Conservation (phyloP, 768 basidiomycete genomes). For the Thelephora aurantiotincta region DNA sequence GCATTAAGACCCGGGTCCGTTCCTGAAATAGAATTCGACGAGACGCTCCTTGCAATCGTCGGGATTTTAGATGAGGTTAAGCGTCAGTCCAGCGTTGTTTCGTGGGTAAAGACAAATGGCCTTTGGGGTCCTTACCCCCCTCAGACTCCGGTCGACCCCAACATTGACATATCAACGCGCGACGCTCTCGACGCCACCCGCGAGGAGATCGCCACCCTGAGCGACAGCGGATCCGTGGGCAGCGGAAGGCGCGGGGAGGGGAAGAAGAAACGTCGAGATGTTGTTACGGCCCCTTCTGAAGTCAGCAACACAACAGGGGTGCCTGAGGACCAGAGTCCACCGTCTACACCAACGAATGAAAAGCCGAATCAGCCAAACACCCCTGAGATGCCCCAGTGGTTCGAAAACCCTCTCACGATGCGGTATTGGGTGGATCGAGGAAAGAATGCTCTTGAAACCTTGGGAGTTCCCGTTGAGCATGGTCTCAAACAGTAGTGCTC, state of each 20-base stretch:
- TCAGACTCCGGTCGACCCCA: background rate
- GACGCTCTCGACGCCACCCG: background rate
- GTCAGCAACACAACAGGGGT: constrained; percentile 1
- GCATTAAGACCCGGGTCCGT: background rate
- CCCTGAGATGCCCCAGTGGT: constrained; percentile 30
- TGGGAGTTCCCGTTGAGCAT: constrained; percentile 32
- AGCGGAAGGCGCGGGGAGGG: background rate
- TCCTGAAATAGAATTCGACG: constrained; percentile 23
- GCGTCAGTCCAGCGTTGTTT: constrained; percentile 46
- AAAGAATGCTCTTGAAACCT: constrained; percentile 27
- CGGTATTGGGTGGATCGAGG: constrained; percentile 40
- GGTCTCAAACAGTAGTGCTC: constrained; percentile 21
- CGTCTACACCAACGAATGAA: constrained; percentile 1
- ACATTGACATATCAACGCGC: background rate
- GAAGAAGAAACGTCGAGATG: background rate
- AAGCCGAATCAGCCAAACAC: background rate
- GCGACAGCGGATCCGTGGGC: background rate
- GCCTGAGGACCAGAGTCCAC: constrained; percentile 3
- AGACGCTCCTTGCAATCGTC: constrained; percentile 47
- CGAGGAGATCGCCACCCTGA: background rate
- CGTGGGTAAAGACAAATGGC: constrained; percentile 50
- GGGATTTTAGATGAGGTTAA: constrained; percentile 51
- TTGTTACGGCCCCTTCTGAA: background rate
- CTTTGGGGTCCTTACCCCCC: constrained; percentile 18
- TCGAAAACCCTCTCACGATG: constrained; percentile 27